Percentiles rank a stretch among this genome's conserved stretches.
Evolutionary conservation across 768 basidiomycete genomes (phyloP).

Genomic region (Lyophyllum decastes): DNA sequence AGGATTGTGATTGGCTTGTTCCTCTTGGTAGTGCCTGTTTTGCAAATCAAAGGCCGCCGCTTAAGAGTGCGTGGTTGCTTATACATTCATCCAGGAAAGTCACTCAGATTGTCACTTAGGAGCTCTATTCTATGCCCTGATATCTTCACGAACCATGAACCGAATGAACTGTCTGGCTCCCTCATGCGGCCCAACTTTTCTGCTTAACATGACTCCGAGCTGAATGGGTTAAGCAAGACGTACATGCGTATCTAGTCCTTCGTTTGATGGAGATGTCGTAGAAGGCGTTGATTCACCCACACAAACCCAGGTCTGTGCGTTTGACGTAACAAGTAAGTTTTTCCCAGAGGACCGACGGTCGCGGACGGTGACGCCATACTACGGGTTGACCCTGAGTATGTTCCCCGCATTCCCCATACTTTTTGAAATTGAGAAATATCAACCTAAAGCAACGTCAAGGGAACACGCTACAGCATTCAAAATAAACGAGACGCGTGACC

Average conservation of each 20-base stretch:
- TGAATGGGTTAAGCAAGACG: not conserved
- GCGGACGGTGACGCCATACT: not conserved
- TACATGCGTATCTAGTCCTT: not conserved
- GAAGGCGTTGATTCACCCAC: not conserved
- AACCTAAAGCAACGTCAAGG: too few relatives aligned
- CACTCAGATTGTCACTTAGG: constrained; percentile 4
- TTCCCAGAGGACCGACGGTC: not conserved
- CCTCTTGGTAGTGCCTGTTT: constrained; percentile 45
- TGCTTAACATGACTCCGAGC: not conserved
- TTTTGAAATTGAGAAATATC: not conserved
- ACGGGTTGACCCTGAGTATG: not conserved
- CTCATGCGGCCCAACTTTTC: not conserved
- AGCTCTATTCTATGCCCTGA: constrained; percentile 21
- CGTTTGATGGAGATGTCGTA: not conserved
- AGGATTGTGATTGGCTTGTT: constrained; percentile 52
- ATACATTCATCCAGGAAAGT: not conserved
- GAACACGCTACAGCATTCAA: too few relatives aligned
- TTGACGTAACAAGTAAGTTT: not conserved
- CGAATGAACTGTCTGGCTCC: not conserved
- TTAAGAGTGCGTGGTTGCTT: constrained; percentile 37
- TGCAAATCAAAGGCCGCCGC: constrained; percentile 45
- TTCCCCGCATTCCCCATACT: not conserved
- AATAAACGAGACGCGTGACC: too few relatives aligned
- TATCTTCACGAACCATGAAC: not conserved
- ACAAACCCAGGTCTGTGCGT: not conserved